A percentile compares a stretch with the other conserved stretches of the same genome.
Evolutionary conservation across 2,329 filamentous ascomycete species (phyloP).

Genomic region (Madurella mycetomatis): DNA sequence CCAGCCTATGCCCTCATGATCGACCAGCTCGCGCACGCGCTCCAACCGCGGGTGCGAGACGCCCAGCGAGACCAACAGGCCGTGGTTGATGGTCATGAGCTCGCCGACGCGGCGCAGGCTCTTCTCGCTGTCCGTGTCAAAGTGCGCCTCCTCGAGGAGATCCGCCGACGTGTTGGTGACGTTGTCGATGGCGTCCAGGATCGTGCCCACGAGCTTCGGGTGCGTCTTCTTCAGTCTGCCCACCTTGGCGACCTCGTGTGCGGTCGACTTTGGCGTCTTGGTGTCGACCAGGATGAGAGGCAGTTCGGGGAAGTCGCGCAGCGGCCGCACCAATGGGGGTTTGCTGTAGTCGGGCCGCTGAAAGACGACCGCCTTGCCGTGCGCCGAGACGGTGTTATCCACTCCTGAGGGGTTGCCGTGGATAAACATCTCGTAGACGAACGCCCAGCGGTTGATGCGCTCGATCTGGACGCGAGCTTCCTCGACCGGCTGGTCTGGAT

Average conservation of each 20-base stretch:
- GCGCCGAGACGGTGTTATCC: conserved; percentile 91
- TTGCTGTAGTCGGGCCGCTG: conserved; percentile 72
- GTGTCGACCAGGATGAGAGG: conserved; percentile 89
- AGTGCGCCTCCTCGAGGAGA: conserved; percentile 56
- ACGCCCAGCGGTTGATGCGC: conserved; percentile 96
- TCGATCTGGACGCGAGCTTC: conserved; percentile 90
- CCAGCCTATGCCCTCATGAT: conserved; percentile 87
- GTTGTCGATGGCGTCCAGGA: conserved; percentile 80
- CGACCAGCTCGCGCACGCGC: conserved; percentile 83
- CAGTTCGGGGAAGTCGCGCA: conserved; percentile 88
- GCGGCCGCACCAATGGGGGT: conserved; percentile 68
- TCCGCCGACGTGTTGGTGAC: conserved; percentile 55
- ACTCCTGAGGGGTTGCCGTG: conserved; percentile 96
- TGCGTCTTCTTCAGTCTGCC: conserved; percentile 65
- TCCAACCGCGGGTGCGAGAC: conserved; percentile 94
- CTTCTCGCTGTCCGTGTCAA: conserved; percentile 60
- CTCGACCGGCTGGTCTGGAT: conserved; percentile 81
- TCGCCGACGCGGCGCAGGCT: conserved; percentile 74
- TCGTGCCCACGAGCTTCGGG: conserved; percentile 71
- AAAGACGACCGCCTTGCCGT: conserved; percentile 92
- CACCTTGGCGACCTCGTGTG: conserved; percentile 82
- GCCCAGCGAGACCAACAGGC: conserved; percentile 81
- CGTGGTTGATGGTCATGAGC: conserved; percentile 90
- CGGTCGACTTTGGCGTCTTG: conserved; percentile 78
- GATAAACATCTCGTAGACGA: conserved; percentile 94